phyloP scores from a whole-genome alignment of 2,329 filamentous ascomycete genomes.

The Arthrobotrys sinensis region DNA sequence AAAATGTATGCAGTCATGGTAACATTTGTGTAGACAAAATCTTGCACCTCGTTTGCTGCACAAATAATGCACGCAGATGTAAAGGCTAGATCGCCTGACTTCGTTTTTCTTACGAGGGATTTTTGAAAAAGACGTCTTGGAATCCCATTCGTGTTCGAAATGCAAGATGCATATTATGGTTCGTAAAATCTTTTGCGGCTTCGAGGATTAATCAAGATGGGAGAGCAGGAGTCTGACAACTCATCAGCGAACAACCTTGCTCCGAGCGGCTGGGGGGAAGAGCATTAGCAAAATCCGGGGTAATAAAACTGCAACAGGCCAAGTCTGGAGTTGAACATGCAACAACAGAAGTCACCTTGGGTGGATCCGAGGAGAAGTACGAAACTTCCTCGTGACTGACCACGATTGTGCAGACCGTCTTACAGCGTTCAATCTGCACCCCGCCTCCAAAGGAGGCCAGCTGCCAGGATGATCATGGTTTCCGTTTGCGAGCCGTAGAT shows the following conservation, averaged over 20 bases:
- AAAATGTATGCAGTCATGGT: conserved; percentile 59
- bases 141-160: conserved; percentile 60
- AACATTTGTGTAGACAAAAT: conserved; percentile 54
- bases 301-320: conserved; percentile 60
- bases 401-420: conserved; percentile 61
- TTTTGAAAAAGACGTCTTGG: conserved; percentile 50
- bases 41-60: conserved; percentile 60
- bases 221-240: conserved; percentile 55
- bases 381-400: conserved; percentile 59
- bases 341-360: conserved; percentile 45
- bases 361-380: conserved; percentile 59
- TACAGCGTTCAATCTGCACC: conserved; percentile 60
- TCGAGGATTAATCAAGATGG: conserved; percentile 53
- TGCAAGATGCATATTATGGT: conserved; percentile 61
- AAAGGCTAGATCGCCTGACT: conserved; percentile 60
- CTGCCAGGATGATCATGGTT: conserved; percentile 50
- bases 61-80: conserved; percentile 61
- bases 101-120: conserved; percentile 59
- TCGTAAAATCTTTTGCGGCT: conserved; percentile 57
- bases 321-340: conserved; percentile 54
- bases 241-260: conserved; percentile 61
- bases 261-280: conserved; percentile 46
- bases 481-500: conserved; percentile 61
- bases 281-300: conserved; percentile 61
- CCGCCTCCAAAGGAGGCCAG: conserved; percentile 54